Base-by-base conservation (phyloP, 306 rosid genomes). In the Pueraria montana region DNA sequence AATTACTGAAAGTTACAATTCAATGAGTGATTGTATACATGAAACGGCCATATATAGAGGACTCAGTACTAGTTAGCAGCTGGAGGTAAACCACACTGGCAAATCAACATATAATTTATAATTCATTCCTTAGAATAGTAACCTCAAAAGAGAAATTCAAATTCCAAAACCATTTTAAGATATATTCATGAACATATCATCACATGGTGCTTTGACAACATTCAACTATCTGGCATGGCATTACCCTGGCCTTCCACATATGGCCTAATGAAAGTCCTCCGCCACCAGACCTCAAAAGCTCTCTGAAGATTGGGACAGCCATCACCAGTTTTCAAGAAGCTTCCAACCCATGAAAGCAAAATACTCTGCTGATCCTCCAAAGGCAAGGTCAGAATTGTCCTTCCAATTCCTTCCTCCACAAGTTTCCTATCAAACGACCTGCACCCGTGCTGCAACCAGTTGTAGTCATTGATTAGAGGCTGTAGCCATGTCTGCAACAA, bases 231-330 rank as follows among this genome's bases (percentile, higher is more conserved):
- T 72, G 88, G 66, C 84, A 83, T 83, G 27, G 67, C 78, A 81
- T 74, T 89, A 45, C 87, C 90, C 80, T 92, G 92, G 32, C 83
- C 84, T 61, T 91, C 96, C 30, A 80, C 76, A 34, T 89, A 87
- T 3, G 95, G 97, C 77, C 95, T 87, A 61, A 93, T 85, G 72
- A 95, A 95, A 64, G 98, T 93, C 64, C 98, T 89, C 34, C 98
- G 84, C 98, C 98, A 93, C 98, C 98, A 95, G 5, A 95, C 98
- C 80, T 95, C 98, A 12, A 95, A 95, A 36, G 98, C 97, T 84
- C 89, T 89, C 82, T 91, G 95, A 87, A 95, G 98, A 81, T 95
- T 95, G 2, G 97, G 98, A 84, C 97, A 95, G 65, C 87, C 91
- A 79, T 95, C 98, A 36, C 98, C 97, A 11, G 89, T 88, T 88